These are phyloP conservation scores for Microcos paniculata DNA, from an alignment of 345 rosid genomes.

Conservation along the genomic window DNA sequence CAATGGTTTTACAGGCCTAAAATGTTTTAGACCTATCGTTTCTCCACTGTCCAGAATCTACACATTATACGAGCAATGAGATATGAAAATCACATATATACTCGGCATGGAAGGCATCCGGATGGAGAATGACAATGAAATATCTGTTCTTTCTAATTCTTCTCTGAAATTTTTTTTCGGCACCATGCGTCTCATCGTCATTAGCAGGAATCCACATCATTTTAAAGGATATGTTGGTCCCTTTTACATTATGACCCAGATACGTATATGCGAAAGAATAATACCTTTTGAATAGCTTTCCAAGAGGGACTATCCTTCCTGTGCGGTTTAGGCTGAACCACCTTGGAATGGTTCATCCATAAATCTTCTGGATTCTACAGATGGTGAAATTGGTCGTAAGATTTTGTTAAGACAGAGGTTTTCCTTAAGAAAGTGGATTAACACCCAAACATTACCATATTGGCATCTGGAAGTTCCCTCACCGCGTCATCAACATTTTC, in stretches of 20 bases:
- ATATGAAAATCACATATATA: background rate
- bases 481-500: slow-evolving; percentile 87
- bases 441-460: slow-evolving; percentile 48
- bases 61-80: slow-evolving; percentile 8
- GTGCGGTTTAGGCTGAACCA: slow-evolving; percentile 84
- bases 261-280: background rate
- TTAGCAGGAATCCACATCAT: background rate
- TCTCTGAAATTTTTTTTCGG: background rate
- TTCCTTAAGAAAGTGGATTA: background rate
- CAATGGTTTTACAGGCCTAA: slow-evolving; percentile 80
- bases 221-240: background rate
- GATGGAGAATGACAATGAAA: background rate
- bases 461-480: slow-evolving; percentile 96
- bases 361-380: slow-evolving; percentile 91
- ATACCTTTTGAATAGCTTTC: slow-evolving; percentile 79
- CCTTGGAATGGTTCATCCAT: slow-evolving; percentile 84
- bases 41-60: slow-evolving; percentile 71
- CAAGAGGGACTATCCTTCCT: slow-evolving; percentile 71
- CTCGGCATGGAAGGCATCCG: background rate
- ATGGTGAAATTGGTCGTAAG: slow-evolving; percentile 12
- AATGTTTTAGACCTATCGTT: slow-evolving; percentile 72
- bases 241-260: background rate
- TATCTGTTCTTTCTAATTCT: background rate
- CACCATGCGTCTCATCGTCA: background rate
- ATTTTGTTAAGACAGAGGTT: slow-evolving; percentile 3